A percentile compares a stretch with the other conserved stretches of the same genome.
Conservation (phyloP, 2,329 filamentous ascomycete genomes). For the Fusarium sp. region DNA sequence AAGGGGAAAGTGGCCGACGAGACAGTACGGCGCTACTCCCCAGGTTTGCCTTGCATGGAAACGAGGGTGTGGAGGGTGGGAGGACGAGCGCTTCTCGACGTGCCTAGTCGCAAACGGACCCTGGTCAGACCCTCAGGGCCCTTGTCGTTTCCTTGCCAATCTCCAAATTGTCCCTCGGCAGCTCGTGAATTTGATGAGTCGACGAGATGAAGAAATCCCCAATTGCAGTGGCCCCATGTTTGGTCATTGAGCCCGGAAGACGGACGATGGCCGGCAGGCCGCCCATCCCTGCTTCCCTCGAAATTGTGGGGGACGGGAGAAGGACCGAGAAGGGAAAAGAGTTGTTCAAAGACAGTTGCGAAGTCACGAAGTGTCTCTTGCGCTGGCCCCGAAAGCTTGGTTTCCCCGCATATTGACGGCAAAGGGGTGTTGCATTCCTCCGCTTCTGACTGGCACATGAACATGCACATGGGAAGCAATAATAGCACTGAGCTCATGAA, state of each 20-base stretch:
- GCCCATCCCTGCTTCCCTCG: constrained; percentile 11
- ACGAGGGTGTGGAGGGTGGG: constrained; percentile 11
- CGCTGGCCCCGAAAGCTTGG: constrained; percentile 26
- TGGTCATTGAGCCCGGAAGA: constrained; percentile 12
- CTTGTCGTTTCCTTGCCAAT: constrained; percentile 20
- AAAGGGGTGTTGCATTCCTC: constrained; percentile 7
- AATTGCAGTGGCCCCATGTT: constrained; percentile 12
- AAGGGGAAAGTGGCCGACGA: constrained; percentile 42
- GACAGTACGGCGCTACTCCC: constrained; percentile 38
- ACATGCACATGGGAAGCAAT: constrained; percentile 14
- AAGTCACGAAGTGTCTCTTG: constrained; percentile 4
- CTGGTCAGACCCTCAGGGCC: constrained; percentile 12
- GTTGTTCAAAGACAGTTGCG: constrained; percentile 1
- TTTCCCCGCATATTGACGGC: constrained; percentile 7
- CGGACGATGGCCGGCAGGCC: constrained; percentile 37
- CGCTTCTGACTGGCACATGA: constrained; percentile 24
- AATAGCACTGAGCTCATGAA: constrained; percentile 7
- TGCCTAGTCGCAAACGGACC: constrained; percentile 7
- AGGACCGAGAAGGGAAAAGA: constrained; percentile 26
- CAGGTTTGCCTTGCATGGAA: constrained; percentile 45
- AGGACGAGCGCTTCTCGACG: constrained; percentile 15
- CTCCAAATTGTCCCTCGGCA: constrained; percentile 40
- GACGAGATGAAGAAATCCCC: constrained; percentile 25
- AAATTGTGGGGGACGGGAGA: constrained; percentile 18
- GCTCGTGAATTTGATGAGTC: constrained; percentile 39